Percentiles rank a stretch among this genome's conserved stretches.
Evolutionary conservation across 2,329 filamentous ascomycete species (phyloP).

Genomic region (Monosporascus sp.): DNA sequence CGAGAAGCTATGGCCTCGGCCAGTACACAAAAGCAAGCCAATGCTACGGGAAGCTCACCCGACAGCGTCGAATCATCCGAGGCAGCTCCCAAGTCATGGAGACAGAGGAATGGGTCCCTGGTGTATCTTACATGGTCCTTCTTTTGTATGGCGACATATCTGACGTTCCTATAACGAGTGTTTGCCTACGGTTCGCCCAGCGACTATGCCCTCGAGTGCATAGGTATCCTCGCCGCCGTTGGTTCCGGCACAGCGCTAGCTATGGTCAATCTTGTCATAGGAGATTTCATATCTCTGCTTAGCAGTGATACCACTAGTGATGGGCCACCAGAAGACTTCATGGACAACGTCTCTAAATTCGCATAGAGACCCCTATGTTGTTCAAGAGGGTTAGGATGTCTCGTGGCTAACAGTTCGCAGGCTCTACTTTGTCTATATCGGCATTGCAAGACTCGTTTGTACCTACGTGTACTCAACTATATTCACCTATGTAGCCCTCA

Average conservation of each 20-base stretch:
- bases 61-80: not conserved
- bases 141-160: not conserved
- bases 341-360: not conserved
- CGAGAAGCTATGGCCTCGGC: not conserved
- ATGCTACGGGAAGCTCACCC: not conserved
- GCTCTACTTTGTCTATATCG: constrained; percentile 25
- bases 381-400: no score
- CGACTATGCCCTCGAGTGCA: constrained; percentile 18
- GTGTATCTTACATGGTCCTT: not conserved
- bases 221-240: constrained; percentile 19
- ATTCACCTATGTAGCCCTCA: constrained; percentile 38
- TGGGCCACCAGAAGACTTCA: not conserved
- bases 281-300: constrained; percentile 21
- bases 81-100: not conserved
- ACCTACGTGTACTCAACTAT: constrained; percentile 23
- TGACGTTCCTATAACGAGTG: constrained; percentile 14
- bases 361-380: not conserved
- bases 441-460: constrained; percentile 13
- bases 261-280: constrained; percentile 24
- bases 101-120: not conserved
- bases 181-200: constrained; percentile 16
- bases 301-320: constrained; percentile 8
- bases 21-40: not conserved
- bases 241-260: constrained; percentile 22
- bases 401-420: constrained; percentile 1